Evolutionary conservation across 352 stramenopile species (phyloP), one percentile per base, ranked within the genome.

Genomic region (Pythium brassicae): DNA sequence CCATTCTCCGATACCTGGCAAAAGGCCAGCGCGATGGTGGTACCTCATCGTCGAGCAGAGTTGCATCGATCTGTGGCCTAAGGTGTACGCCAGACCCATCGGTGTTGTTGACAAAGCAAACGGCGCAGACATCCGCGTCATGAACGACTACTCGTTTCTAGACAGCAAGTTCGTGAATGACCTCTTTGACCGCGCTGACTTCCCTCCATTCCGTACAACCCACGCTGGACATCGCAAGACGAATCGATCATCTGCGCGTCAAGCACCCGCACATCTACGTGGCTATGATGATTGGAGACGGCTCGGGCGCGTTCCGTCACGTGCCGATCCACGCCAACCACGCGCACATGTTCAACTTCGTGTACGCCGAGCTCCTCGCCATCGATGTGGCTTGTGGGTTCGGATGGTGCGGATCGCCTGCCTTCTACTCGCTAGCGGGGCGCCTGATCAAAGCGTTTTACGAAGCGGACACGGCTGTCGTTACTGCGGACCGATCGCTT

Each of bases 241-340:
- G 39, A 7, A 45, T 45, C 39, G 15, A 45, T 14, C 5, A 7
- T 20, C 39, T 45, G 20, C 39, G 14, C 7, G 14, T 35, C 9
- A 15, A 15, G 3, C 9, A 45, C 39, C 39, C 48, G n/a, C 2
- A 60, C 22, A 51, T 12, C 10, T 40, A 46, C 17, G 43, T 62
- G 12, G 23, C 51, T 8, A 55, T 74, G 10, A 64, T 73, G 52
- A n/a, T 64, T 11, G 68, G 62, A 4, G 65, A 73, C 58, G 57
- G 67, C 11, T 44, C 65, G 26, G 42, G 4, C 1, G 39, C 39
- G 4, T 45, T 45, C 19, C 39, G 39, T 2, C 39, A 45, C 39
- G 39, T 45, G 3, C 39, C 39, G 3, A 14, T 45, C 9, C 15
- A 45, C 39, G 17, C 39, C 6, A 14, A 45, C 19, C 15, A 19